phyloP scores from a whole-genome alignment of 768 basidiomycete genomes.

The Suillus subluteus region DNA sequence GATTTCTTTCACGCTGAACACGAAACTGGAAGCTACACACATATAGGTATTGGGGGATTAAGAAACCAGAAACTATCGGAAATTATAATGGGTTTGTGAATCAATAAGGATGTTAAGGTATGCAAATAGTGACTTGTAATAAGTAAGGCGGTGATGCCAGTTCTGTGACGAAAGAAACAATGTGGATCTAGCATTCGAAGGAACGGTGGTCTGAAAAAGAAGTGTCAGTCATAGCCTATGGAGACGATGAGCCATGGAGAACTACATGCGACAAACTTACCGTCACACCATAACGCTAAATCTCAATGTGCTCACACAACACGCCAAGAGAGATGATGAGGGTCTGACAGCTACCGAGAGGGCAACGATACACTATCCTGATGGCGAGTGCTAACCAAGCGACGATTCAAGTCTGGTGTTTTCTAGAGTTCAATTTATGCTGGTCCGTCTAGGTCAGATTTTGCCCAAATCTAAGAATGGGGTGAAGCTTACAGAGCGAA shows the following conservation, averaged over 20 bases:
- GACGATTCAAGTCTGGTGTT: conserved; percentile 60
- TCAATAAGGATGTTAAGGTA: too few relatives aligned
- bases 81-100: not conserved
- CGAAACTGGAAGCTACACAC: too few relatives aligned
- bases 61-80: not conserved
- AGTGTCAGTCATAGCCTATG: too few relatives aligned
- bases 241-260: too few relatives aligned
- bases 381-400: conserved; percentile 49
- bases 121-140: not conserved
- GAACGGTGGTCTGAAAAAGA: not conserved
- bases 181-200: not conserved
- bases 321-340: conserved; percentile 49
- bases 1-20: too few relatives aligned
- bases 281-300: too few relatives aligned
- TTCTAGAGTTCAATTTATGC: conserved; percentile 54
- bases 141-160: not conserved
- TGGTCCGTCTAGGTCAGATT: conserved; percentile 16
- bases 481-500: conserved; percentile 19
- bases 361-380: conserved; percentile 56
- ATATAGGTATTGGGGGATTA: too few relatives aligned
- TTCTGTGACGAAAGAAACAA: not conserved
- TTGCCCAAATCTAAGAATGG: not conserved
- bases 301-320: conserved; percentile 64
- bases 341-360: conserved; percentile 40
- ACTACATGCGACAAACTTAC: too few relatives aligned